Base-by-base conservation (phyloP, 768 basidiomycete species). In the Coprinopsis sp. region DNA sequence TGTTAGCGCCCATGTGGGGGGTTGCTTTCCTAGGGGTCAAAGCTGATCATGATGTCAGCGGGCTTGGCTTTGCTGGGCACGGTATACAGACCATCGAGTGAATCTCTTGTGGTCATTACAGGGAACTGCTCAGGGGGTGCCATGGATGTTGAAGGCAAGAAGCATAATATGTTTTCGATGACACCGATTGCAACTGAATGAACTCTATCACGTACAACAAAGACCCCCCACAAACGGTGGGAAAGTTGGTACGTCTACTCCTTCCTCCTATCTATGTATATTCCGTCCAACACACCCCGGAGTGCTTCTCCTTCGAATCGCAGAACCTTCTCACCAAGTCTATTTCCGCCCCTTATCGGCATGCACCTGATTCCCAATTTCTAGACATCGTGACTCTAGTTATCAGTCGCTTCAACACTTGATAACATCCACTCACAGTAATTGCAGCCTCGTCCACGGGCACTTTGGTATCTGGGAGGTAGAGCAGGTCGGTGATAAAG, bases 401-500 rank as follows among this genome's bases (percentile, higher is more conserved):
- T 46, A 14, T 27, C 44, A 36, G 44, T 19, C 31, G 27, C n/a
- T 22, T 47, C 16, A 38, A 19, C 23, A 31, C 14, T 12, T 14
- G 13, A 13, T 22, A 27, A n/a, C 33, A 43, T 36, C 36, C 33
- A 63, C 82, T 59, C 56, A 91, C 92, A 33, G 75, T 76, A 37
- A 93, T 76, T 8, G 63, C 64, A 37, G 62, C 60, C 30, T 72
- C 69, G 58, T 95, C 83, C 19, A 95, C 79, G 0, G 63, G 52
- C 7, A 96, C 76, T 7, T 59, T 57, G 3, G 81, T 76, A 2
- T 77, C 82, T 56, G 79, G 74, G 8, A 93, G 72, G 64, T 87
- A 85, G 3, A 93, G 78, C 22, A 96, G 62, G 64, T 95, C 91
- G 4, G 90, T 92, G 50, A 96, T 70, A 59, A 92, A 90, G 1